phyloP scores from a whole-genome alignment of 768 basidiomycete species.

The Collybia nuda region DNA sequence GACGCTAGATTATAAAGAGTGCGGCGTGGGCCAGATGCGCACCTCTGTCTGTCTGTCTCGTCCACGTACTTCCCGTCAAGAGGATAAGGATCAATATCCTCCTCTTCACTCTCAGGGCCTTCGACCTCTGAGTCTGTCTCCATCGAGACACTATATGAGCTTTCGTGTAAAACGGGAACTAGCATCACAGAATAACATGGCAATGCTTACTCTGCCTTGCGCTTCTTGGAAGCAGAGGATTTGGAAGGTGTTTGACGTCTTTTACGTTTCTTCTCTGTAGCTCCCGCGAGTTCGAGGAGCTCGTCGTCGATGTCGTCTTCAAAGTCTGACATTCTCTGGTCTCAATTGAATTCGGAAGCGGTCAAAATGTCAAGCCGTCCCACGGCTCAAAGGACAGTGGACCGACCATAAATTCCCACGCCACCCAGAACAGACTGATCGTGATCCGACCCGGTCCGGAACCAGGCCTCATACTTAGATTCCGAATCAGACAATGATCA shows the following conservation, averaged over 20 bases:
- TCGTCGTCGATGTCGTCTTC: constrained; percentile 62
- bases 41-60: constrained; percentile 82
- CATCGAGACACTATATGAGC: constrained; percentile 31
- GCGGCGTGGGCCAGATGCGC: constrained; percentile 31
- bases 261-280: constrained; percentile 64
- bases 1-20: constrained; percentile 21
- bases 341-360: no score
- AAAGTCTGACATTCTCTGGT: constrained; percentile 42
- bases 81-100: constrained; percentile 73
- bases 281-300: constrained; percentile 79
- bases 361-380: background rate
- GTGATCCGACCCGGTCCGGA: background rate
- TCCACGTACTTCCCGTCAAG: constrained; percentile 90
- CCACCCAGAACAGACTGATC: constrained; percentile 1
- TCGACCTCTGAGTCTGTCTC: constrained; percentile 52
- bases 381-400: no score
- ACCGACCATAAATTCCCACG: background rate
- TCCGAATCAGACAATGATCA: no score
- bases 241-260: constrained; percentile 44
- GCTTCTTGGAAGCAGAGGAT: constrained; percentile 56
- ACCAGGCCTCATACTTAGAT: background rate
- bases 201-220: constrained; percentile 67
- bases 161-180: constrained; percentile 12
- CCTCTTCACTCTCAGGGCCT: constrained; percentile 65
- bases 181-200: constrained; percentile 13